Conservation (phyloP, 2,329 filamentous ascomycete genomes). For the Proliferodiscus dingleyae region DNA sequence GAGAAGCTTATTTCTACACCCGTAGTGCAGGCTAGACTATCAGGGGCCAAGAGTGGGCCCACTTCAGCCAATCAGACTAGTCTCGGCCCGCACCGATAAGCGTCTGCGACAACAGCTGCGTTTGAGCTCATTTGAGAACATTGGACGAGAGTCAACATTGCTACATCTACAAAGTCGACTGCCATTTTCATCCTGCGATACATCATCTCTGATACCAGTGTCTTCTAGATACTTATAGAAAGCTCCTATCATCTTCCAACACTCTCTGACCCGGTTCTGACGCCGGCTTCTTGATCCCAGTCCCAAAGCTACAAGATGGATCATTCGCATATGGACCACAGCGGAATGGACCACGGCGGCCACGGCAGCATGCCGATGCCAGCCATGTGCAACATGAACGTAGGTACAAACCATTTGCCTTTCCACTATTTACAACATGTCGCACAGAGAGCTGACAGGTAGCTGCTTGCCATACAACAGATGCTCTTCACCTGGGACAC, state of each 20-base stretch:
- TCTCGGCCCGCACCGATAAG: not conserved
- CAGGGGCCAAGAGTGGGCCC: not conserved
- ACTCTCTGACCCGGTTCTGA: conserved; percentile 17
- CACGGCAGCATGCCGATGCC: conserved; percentile 48
- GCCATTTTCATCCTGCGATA: not conserved
- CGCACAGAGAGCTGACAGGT: conserved; percentile 3
- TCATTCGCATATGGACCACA: conserved; percentile 43
- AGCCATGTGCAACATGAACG: conserved; percentile 84
- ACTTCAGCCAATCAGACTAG: not conserved
- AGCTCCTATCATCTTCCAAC: too few species aligned
- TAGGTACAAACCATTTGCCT: conserved; percentile 40
- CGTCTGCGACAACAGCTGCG: not conserved
- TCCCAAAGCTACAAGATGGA: conserved; percentile 33
- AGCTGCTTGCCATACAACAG: conserved; percentile 39
- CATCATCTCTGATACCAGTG: not conserved
- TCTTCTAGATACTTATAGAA: too few species aligned
- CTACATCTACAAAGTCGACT: not conserved
- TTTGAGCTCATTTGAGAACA: conserved; percentile 15
- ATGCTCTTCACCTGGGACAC: conserved; percentile 99
- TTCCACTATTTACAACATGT: not conserved
- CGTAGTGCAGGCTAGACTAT: too few species aligned
- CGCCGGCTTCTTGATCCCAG: too few species aligned
- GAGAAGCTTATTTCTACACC: too few species aligned
- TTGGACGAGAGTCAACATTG: not conserved
- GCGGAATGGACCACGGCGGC: conserved; percentile 52